Conservation (phyloP, 768 basidiomycete genomes). For the Collybiopsis confluens region DNA sequence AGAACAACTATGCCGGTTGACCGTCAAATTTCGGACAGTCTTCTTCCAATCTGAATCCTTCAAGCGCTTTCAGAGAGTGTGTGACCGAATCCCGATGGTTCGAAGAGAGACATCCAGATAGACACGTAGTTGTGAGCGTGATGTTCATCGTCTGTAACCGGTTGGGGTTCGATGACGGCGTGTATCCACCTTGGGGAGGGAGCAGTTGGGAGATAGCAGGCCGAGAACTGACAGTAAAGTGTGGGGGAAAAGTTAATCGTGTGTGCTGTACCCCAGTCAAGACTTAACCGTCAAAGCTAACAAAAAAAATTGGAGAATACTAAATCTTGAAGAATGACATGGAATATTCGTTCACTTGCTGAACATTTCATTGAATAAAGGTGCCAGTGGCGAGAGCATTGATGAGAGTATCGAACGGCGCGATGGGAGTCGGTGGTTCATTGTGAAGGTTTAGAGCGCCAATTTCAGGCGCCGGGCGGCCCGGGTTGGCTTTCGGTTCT, state of each 20-base stretch:
- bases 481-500: no score
- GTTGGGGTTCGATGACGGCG: constrained; percentile 48
- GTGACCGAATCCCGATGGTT: not conserved
- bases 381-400: no score
- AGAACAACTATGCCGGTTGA: constrained; percentile 66
- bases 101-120: constrained; percentile 61
- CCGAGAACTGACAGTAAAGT: constrained; percentile 52
- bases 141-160: constrained; percentile 55
- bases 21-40: constrained; percentile 78
- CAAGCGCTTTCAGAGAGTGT: constrained; percentile 1
- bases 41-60: constrained; percentile 58
- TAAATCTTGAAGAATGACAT: no score
- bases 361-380: no score
- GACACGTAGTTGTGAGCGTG: constrained; percentile 67
- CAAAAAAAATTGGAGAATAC: no score
- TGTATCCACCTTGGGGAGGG: constrained; percentile 30
- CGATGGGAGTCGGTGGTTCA: no score
- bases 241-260: constrained; percentile 64
- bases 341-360: no score
- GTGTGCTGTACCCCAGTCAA: constrained; percentile 64
- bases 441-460: no score
- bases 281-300: no score
- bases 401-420: no score
- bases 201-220: constrained; percentile 33
- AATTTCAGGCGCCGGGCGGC: no score